Percentiles rank a stretch among this genome's conserved stretches.
These are phyloP conservation scores for Termitomyces sp. DNA, from an alignment of 768 basidiomycete species.

Conservation along the genomic window DNA sequence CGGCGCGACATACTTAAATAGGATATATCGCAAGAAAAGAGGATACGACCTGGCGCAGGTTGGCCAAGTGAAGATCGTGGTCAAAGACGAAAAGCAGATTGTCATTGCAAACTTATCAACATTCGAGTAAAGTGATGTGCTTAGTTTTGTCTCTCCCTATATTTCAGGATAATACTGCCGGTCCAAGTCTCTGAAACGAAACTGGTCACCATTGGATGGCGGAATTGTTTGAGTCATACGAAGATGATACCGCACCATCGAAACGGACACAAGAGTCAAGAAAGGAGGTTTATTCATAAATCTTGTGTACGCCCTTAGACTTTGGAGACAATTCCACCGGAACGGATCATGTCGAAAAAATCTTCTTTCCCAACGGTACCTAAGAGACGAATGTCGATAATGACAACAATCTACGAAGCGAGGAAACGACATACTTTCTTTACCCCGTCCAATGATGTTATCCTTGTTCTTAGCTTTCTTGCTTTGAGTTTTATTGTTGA, in stretches of 20 bases:
- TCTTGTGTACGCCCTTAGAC: constrained; percentile 29
- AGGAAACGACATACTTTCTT: constrained; percentile 46
- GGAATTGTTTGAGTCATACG: not conserved
- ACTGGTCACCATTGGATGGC: not conserved
- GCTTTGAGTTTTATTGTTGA: constrained; percentile 39
- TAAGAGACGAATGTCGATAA: constrained; percentile 19
- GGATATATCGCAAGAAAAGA: constrained; percentile 14
- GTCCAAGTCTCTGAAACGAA: not conserved
- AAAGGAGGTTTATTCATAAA: not conserved
- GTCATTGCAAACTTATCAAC: constrained; percentile 1
- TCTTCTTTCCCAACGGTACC: constrained; percentile 64
- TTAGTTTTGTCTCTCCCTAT: not conserved
- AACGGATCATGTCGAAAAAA: constrained; percentile 82
- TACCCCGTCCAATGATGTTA: constrained; percentile 49
- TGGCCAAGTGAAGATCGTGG: constrained; percentile 24
- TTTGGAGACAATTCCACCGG: constrained; percentile 78
- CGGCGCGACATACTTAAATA: not conserved
- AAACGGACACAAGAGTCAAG: not conserved
- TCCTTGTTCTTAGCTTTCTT: constrained; percentile 54
- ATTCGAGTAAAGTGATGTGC: not conserved
- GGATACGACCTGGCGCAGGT: constrained; percentile 17
- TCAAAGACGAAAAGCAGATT: not conserved
- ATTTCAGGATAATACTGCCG: not conserved
- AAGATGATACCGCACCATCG: constrained; percentile 8
- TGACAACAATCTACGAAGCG: constrained; percentile 7